Evolutionary conservation across 768 basidiomycete species (phyloP).

Genomic region (Gymnopilus junonius): DNA sequence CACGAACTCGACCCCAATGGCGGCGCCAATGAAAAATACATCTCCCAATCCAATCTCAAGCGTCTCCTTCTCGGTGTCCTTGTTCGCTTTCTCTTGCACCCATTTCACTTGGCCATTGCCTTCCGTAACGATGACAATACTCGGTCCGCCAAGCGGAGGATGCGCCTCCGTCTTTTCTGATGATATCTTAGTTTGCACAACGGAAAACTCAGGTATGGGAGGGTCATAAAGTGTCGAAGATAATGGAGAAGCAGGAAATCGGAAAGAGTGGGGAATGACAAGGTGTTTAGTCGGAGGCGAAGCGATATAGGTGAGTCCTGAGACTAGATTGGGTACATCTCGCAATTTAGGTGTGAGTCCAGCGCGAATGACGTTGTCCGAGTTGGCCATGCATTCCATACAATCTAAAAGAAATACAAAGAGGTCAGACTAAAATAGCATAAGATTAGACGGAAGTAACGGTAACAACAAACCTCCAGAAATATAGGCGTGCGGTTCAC

Average conservation of each 20-base stretch:
- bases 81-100: slow-evolving; percentile 31
- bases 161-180: slow-evolving; percentile 51
- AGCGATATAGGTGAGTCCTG: slow-evolving; percentile 84
- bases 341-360: slow-evolving; percentile 97
- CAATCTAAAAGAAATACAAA: slow-evolving; percentile 62
- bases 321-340: slow-evolving; percentile 89
- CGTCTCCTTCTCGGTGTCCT: slow-evolving; percentile 11
- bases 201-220: slow-evolving; percentile 92
- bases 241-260: slow-evolving; percentile 11
- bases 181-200: slow-evolving; percentile 63
- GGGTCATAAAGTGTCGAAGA: slow-evolving; percentile 75
- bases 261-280: slow-evolving; percentile 62
- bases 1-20: slow-evolving; percentile 54
- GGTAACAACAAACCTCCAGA: slow-evolving; percentile 71
- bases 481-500: slow-evolving; percentile 97
- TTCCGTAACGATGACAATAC: slow-evolving; percentile 76
- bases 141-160: slow-evolving; percentile 76
- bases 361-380: slow-evolving; percentile 98
- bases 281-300: slow-evolving; percentile 71
- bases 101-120: slow-evolving; percentile 65
- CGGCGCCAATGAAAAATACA: slow-evolving; percentile 85
- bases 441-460: slow-evolving; percentile 1
- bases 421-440: slow-evolving; percentile 1
- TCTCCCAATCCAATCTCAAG: slow-evolving; percentile 63
- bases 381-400: slow-evolving; percentile 99